A percentile compares a stretch with the other conserved stretches of the same genome.
These are phyloP conservation scores for Vaccinium myrtillus DNA, from an alignment of 148 eudicot species.

Conservation along the genomic window DNA sequence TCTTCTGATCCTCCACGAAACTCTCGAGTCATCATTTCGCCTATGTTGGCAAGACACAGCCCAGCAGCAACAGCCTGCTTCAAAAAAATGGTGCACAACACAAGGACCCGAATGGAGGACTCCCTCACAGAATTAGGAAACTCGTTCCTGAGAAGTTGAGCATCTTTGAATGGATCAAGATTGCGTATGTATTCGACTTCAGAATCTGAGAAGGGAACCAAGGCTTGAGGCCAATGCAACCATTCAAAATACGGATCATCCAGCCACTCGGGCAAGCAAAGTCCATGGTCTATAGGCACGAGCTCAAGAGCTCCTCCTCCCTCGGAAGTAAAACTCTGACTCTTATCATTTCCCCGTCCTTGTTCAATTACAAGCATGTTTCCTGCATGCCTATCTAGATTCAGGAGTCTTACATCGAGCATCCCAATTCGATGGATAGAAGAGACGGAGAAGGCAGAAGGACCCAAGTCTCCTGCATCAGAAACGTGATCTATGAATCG, in stretches of 20 bases:
- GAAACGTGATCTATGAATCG: constrained; percentile 62
- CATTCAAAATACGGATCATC: constrained; percentile 98
- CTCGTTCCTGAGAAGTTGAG: constrained; percentile 58
- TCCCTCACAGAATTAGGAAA: constrained; percentile 59
- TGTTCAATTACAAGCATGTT: constrained; percentile 70
- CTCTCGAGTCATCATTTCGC: constrained; percentile 92
- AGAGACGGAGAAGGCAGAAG: constrained; percentile 75
- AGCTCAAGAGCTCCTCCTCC: constrained; percentile 48
- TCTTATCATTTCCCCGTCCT: constrained; percentile 22
- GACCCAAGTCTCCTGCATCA: constrained; percentile 91
- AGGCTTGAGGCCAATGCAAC: constrained; percentile 99
- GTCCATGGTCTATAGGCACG: constrained; percentile 91
- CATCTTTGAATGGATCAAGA: constrained; percentile 75
- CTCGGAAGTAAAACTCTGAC: constrained; percentile 20
- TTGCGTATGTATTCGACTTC: constrained; percentile 69
- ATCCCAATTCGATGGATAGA: constrained; percentile 87
- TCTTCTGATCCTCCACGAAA: constrained; percentile 58
- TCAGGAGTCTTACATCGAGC: constrained; percentile 71
- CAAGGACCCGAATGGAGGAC: constrained; percentile 70
- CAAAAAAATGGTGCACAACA: constrained; percentile 78
- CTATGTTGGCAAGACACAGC: constrained; percentile 80
- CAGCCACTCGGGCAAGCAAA: constrained; percentile 85
- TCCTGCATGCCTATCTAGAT: constrained; percentile 92
- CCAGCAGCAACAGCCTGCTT: constrained; percentile 62
- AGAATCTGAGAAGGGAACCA: constrained; percentile 72